Evolutionary conservation across 1,284 basidiomycete species (phyloP).

Genomic region (Puccinia polysora): DNA sequence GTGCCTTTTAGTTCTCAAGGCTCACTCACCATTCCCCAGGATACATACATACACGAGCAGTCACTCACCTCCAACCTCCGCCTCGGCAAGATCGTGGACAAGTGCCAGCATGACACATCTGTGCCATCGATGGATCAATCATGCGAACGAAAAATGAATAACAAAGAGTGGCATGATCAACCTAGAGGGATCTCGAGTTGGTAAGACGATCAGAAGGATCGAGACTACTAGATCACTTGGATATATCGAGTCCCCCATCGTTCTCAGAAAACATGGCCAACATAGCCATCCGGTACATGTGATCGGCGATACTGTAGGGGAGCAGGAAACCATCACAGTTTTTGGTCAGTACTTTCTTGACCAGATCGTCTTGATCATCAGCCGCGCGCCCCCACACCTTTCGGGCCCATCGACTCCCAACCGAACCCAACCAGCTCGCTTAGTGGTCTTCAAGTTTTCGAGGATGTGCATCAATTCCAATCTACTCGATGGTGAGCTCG

Average conservation of each 20-base stretch:
- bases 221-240: conserved; percentile 16
- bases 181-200: neutral
- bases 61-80: conserved; percentile 31
- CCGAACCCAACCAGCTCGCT: conserved; percentile 27
- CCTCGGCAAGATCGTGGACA: conserved; percentile 34
- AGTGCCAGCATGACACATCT: conserved; percentile 36
- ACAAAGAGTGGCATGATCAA: neutral
- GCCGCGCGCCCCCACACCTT: neutral
- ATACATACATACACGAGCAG: neutral
- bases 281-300: conserved; percentile 42
- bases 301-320: conserved; percentile 22
- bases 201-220: too few relatives aligned
- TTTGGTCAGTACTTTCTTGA: neutral
- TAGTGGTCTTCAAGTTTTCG: conserved; percentile 28
- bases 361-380: neutral
- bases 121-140: neutral
- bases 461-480: conserved; percentile 37
- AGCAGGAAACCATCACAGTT: neutral
- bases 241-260: conserved; percentile 17
- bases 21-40: neutral
- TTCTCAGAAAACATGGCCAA: conserved; percentile 32
- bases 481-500: neutral
- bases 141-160: neutral
- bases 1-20: neutral
- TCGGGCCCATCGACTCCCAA: conserved; percentile 5